phyloP scores from a whole-genome alignment of 257 asterid genomes.

The Ilex aquifolium region DNA sequence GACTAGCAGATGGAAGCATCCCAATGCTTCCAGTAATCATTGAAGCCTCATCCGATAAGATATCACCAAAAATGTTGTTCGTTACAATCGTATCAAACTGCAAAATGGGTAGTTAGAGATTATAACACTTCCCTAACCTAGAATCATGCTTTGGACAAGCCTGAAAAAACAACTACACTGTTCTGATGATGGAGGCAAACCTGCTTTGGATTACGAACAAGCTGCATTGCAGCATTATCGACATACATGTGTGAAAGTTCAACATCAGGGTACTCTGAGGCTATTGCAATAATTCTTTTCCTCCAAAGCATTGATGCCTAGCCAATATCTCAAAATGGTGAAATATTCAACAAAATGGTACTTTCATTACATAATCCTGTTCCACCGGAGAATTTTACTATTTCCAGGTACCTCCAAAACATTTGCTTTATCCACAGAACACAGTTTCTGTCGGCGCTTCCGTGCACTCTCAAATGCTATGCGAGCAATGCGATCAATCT shows the following conservation, averaged over 20 bases:
- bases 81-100: conserved; percentile 98
- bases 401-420: conserved; percentile 81
- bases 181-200: conserved; percentile 22
- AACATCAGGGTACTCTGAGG: conserved; percentile 84
- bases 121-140: conserved; percentile 5
- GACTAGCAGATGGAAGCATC: conserved; percentile 98
- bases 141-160: conserved; percentile 2
- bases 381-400: not conserved
- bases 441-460: conserved; percentile 80
- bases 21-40: conserved; percentile 99
- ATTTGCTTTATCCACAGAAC: conserved; percentile 98
- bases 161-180: conserved; percentile 5
- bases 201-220: conserved; percentile 96
- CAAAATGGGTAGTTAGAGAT: conserved; percentile 20
- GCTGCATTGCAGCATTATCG: conserved; percentile 99
- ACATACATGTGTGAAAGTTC: conserved; percentile 99
- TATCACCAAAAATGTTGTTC: conserved; percentile 94
- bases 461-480: conserved; percentile 94
- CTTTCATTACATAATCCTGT: no score
- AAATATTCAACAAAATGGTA: conserved; percentile 1
- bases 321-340: conserved; percentile 12
- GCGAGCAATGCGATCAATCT: conserved; percentile 97
- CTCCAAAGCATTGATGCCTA: conserved; percentile 99
- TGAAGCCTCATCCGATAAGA: conserved; percentile 96
- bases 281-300: conserved; percentile 54